These are phyloP conservation scores for Colletotrichum eleusines DNA, from an alignment of 2,329 filamentous ascomycete species.

Conservation along the genomic window DNA sequence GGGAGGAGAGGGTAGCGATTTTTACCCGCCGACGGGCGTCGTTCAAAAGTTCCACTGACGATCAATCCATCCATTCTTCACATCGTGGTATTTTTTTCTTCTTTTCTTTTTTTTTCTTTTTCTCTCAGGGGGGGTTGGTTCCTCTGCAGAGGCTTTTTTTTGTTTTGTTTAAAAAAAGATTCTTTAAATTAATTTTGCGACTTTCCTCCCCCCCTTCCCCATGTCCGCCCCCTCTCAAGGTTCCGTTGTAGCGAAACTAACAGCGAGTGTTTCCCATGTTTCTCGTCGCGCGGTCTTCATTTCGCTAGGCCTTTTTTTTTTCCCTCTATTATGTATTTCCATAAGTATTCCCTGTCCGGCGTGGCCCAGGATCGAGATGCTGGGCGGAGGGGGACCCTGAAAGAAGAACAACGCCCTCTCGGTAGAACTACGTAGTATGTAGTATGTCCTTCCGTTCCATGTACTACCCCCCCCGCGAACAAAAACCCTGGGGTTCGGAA, in stretches of 20 bases:
- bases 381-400: conserved; percentile 3
- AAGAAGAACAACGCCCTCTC: not conserved
- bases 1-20: not conserved
- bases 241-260: conserved; percentile 13
- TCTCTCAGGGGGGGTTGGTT: not conserved
- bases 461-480: no score
- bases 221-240: no score
- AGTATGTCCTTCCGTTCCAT: not conserved
- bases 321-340: no score
- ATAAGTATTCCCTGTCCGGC: no score
- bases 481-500: not conserved
- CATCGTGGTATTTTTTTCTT: not conserved
- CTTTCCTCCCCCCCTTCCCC: no score
- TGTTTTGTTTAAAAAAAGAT: no score
- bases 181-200: no score
- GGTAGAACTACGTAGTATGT: no score
- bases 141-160: not conserved
- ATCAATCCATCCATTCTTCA: not conserved
- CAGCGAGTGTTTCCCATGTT: not conserved
- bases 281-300: not conserved
- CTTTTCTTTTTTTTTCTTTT: not conserved
- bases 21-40: conserved; percentile 2
- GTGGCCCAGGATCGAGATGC: no score
- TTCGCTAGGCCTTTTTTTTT: not conserved
- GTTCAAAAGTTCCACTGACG: not conserved